A percentile compares a stretch with the other conserved stretches of the same genome.
Evolutionary conservation across 2,329 filamentous ascomycete genomes (phyloP).

Genomic region (Didymella pomorum): DNA sequence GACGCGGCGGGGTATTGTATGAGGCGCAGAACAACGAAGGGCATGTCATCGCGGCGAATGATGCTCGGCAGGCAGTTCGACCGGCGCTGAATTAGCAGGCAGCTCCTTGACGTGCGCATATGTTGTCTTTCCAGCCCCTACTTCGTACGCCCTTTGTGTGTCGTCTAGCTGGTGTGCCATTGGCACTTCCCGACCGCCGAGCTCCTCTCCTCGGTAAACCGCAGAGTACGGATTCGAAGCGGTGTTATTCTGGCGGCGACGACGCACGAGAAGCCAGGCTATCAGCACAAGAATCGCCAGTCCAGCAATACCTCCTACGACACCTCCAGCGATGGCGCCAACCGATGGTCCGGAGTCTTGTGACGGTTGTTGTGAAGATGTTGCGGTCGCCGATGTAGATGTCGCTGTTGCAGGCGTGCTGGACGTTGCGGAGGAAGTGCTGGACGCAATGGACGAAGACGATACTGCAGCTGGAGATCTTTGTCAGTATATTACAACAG

Average conservation of each 20-base stretch:
- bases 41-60: not conserved
- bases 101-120: not conserved
- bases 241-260: not conserved
- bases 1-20: not conserved
- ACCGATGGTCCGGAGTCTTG: conserved; percentile 3
- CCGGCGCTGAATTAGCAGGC: not conserved
- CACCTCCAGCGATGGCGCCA: conserved; percentile 19
- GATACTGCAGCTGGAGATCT: not conserved
- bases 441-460: not conserved
- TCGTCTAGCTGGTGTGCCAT: conserved; percentile 2
- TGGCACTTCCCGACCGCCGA: not conserved
- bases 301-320: conserved; percentile 12
- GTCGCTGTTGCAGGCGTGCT: not conserved
- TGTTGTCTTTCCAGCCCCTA: not conserved
- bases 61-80: not conserved
- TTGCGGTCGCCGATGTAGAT: not conserved
- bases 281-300: not conserved
- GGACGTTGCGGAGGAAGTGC: not conserved
- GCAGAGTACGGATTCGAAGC: not conserved
- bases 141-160: not conserved
- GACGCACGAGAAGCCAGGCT: not conserved
- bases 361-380: not conserved
- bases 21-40: not conserved
- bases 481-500: not conserved
- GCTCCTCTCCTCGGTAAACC: not conserved